Conservation (phyloP, 768 basidiomycete genomes). For the Tricholoma matsutake region DNA sequence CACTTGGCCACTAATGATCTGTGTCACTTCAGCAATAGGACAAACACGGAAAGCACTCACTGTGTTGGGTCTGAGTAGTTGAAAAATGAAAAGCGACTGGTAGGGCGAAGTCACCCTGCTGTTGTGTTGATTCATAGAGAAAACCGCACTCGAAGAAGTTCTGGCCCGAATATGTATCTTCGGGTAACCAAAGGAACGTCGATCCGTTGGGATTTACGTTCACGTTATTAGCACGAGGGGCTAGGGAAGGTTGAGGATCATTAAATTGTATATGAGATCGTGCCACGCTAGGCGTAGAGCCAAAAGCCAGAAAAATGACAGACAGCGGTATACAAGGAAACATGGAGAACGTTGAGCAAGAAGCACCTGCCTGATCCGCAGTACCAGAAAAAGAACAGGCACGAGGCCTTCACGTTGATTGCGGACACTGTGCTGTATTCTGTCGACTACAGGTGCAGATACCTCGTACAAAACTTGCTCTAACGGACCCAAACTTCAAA, state of each 20-base stretch:
- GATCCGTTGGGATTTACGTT: slow-evolving; percentile 45
- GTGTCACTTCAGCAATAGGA: slow-evolving; percentile 11
- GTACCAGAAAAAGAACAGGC: not conserved
- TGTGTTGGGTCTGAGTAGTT: slow-evolving; percentile 63
- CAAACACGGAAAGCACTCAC: slow-evolving; percentile 34
- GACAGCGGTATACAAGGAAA: slow-evolving; percentile 1
- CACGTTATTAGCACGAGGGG: slow-evolving; percentile 19
- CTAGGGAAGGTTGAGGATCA: not conserved
- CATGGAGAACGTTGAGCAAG: slow-evolving; percentile 5
- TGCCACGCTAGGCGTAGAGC: not conserved
- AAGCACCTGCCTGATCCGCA: not conserved
- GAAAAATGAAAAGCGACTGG: slow-evolving; percentile 59
- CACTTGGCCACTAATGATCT: slow-evolving; percentile 57
- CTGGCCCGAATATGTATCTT: slow-evolving; percentile 64
- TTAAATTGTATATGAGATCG: not conserved
- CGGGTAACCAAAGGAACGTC: slow-evolving; percentile 59
- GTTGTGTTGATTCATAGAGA: not conserved
- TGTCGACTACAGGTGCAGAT: too few relatives aligned
- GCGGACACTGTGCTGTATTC: too few relatives aligned
- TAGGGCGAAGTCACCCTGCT: slow-evolving; percentile 8
- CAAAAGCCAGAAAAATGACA: slow-evolving; percentile 5
- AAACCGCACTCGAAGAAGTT: slow-evolving; percentile 66
- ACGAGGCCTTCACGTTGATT: not conserved
- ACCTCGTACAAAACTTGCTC: too few relatives aligned
- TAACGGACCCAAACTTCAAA: too few relatives aligned